phyloP scores from a whole-genome alignment of 2,329 filamentous ascomycete genomes.

The Xylariaceae sp. region DNA sequence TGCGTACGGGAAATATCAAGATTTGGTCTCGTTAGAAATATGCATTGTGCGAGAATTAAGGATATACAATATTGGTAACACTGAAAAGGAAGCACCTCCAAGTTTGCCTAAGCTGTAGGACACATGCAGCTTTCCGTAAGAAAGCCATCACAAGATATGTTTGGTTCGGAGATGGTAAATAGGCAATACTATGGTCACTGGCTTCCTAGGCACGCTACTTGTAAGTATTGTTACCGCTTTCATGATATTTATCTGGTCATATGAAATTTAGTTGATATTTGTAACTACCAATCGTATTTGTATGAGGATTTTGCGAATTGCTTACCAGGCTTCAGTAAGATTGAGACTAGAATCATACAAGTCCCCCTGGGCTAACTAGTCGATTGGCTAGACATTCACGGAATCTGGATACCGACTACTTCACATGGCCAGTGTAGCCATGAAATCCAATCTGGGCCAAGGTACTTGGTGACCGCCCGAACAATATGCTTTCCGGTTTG shows the following conservation, averaged over 20 bases:
- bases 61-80: too few species aligned
- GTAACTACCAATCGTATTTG: too few species aligned
- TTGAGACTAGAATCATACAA: too few species aligned
- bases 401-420: not conserved
- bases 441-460: slow-evolving; percentile 11
- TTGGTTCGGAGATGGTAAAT: not conserved
- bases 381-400: not conserved
- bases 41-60: too few species aligned
- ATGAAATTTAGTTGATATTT: too few species aligned
- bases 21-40: too few species aligned
- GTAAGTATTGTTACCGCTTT: too few species aligned
- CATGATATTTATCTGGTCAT: too few species aligned
- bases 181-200: too few species aligned
- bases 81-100: not conserved
- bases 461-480: slow-evolving; percentile 2
- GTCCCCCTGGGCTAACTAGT: not conserved
- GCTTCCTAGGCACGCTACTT: too few species aligned
- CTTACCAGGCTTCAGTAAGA: not conserved
- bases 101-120: not conserved
- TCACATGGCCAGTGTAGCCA: slow-evolving; percentile 21
- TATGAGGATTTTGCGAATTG: too few species aligned
- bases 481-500: slow-evolving; percentile 15
- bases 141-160: not conserved
- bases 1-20: too few species aligned
- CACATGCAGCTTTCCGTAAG: not conserved